A percentile compares a stretch with the other conserved stretches of the same genome.
phyloP scores from a whole-genome alignment of 345 rosid species.

The Syzygium oleosum region DNA sequence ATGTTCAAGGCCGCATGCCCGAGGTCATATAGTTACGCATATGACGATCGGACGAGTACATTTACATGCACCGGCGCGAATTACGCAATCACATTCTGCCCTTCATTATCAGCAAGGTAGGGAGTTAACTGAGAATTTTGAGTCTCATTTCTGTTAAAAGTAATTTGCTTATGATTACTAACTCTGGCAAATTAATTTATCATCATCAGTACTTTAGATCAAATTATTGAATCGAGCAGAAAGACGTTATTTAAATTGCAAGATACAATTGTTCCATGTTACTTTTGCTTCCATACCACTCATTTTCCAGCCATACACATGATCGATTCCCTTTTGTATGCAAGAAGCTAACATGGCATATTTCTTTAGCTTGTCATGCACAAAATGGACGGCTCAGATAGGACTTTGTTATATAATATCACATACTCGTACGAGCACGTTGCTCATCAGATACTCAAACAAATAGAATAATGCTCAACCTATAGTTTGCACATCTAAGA shows the following conservation, averaged over 20 bases:
- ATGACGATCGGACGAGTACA: conserved; percentile 84
- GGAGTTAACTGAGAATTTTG: not conserved
- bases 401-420: not conserved
- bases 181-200: accelerated
- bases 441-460: not conserved
- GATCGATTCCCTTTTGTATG: not conserved
- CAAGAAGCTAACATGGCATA: not conserved
- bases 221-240: not conserved
- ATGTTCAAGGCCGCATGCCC: conserved; percentile 80
- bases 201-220: not conserved
- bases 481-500: not conserved
- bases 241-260: not conserved
- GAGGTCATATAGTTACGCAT: conserved; percentile 90
- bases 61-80: conserved; percentile 79
- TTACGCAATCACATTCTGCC: conserved; percentile 83
- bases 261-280: not conserved
- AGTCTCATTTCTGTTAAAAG: not conserved
- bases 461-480: not conserved
- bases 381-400: conserved; percentile 25
- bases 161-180: not conserved
- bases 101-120: conserved; percentile 16
- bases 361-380: conserved; percentile 2
- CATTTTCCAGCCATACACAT: not conserved
- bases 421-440: not conserved
- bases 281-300: not conserved